Conservation (phyloP, 768 basidiomycete genomes). For the Mycena venus region DNA sequence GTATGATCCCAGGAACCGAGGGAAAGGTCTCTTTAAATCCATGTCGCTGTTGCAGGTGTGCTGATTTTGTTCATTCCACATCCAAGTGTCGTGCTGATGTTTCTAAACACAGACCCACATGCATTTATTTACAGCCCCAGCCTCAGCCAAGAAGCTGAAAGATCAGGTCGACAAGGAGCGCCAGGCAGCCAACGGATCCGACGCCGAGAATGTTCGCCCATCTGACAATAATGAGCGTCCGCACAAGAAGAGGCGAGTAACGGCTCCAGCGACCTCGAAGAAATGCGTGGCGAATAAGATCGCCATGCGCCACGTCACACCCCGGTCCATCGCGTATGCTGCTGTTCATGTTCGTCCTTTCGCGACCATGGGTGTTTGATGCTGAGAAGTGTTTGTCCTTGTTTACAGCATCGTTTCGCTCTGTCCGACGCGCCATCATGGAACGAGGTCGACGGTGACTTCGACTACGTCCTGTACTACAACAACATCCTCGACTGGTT, state of each 20-base stretch:
- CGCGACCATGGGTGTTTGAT: conserved; percentile 28
- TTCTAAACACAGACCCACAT: neutral
- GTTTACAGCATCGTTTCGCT: conserved; percentile 37
- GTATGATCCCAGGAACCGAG: conserved; percentile 24
- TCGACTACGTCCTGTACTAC: conserved; percentile 34
- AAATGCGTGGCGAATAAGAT: conserved; percentile 19
- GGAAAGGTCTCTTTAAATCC: conserved; percentile 37
- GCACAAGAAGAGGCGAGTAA: neutral
- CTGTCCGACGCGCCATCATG: conserved; percentile 32
- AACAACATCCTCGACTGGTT: conserved; percentile 40
- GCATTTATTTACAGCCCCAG: conserved; percentile 25
- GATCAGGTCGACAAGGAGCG: neutral
- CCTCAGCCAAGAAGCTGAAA: neutral
- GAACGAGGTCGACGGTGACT: conserved; percentile 31
- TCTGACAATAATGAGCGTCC: neutral
- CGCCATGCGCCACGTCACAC: conserved; percentile 36
- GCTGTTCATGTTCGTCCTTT: conserved; percentile 40
- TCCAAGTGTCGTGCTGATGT: too few species aligned
- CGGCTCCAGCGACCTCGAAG: neutral
- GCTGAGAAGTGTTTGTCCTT: neutral
- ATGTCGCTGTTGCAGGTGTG: conserved; percentile 40
- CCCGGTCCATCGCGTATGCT: conserved; percentile 46
- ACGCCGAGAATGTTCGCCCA: neutral
- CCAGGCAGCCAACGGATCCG: neutral
- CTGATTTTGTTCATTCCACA: neutral